Conservation (phyloP, 192 early-diverging fungal genomes). For the Pilobolus umbonatus region DNA sequence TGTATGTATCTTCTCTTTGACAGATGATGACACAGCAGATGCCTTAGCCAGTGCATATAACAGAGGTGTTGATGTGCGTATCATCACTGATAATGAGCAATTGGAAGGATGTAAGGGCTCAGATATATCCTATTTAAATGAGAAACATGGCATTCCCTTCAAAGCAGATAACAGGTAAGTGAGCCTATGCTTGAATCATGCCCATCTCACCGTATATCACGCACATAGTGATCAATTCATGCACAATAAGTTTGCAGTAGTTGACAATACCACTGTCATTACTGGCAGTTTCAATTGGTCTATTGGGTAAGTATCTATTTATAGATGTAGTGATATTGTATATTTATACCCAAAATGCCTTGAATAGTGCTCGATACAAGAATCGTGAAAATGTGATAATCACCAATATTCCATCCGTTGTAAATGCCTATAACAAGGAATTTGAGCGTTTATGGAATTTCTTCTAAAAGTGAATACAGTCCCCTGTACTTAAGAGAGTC, state of each 20-base stretch:
- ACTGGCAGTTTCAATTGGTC: slow-evolving; percentile 61
- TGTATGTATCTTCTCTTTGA: slow-evolving; percentile 65
- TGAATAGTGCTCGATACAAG: slow-evolving; percentile 48
- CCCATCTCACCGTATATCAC: not conserved
- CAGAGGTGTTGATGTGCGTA: slow-evolving; percentile 48
- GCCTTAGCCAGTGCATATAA: slow-evolving; percentile 52
- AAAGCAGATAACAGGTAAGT: slow-evolving; percentile 29
- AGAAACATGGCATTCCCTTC: slow-evolving; percentile 24
- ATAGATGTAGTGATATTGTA: slow-evolving; percentile 34
- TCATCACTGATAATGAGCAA: slow-evolving; percentile 63
- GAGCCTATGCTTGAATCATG: too few species aligned
- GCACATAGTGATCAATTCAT: slow-evolving; percentile 41
- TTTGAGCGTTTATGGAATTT: slow-evolving; percentile 63
- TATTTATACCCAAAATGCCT: not conserved
- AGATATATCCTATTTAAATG: slow-evolving; percentile 17
- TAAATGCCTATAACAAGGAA: slow-evolving; percentile 48
- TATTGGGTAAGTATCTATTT: slow-evolving; percentile 34
- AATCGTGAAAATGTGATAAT: slow-evolving; percentile 64
- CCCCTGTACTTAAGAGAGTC: too few species aligned
- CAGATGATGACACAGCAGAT: slow-evolving; percentile 61
- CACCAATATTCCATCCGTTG: slow-evolving; percentile 55
- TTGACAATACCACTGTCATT: slow-evolving; percentile 55
- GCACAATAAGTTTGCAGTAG: slow-evolving; percentile 71
- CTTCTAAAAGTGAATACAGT: slow-evolving; percentile 15
- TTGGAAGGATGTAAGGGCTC: slow-evolving; percentile 21